Evolutionary conservation across 768 basidiomycete species (phyloP), one percentile per base, ranked within the genome.

Genomic region (Panaeolus cyanescens): DNA sequence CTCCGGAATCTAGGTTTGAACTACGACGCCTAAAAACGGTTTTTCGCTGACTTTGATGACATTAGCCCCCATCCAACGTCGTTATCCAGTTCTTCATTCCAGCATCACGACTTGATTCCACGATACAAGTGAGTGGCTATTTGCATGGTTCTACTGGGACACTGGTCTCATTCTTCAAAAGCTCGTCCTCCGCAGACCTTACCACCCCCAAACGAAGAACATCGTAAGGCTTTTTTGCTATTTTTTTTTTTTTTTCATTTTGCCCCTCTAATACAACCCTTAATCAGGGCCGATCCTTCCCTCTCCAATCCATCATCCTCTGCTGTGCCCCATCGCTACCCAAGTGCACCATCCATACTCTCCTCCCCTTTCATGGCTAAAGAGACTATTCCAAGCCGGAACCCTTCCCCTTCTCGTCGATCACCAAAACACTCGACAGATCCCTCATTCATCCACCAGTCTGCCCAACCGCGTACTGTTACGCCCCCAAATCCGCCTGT

Each of bases 361-460:
- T 82, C 82, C 3, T 83, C 82, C 20, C 82, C 82, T 5, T 83
- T 83, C 66, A 74, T 79, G 67, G 78, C 73, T 32, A 79, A 79
- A 60, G 63, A 77, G 32, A 68, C 71, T 34, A 68, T 76, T 32
- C 25, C 66, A 65, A 54, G 56, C 33, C 34, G 37, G 60, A 19
- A 60, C 56, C 73, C 71, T 40, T 55, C 60, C 28, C 63, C 64
- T 37, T 58, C 62, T 32, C 39, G 54, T 1, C 50, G 57, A 9
- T 57, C 64, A 19, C 59, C 61, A 37, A 13, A 54, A 36, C 64
- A 60, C 34, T 30, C 61, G 37, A 64, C 19, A 61, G 63, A 60
- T 4, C 13, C 31, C 37, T 13, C 58, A 65, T 55, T 62, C 58
- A 65, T 65, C 63, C 50, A 61, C 25, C 60, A 60, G 54, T 54